Evolutionary conservation across 2,329 filamentous ascomycete species (phyloP).

Genomic region (Microdochium trichocladiopsis): DNA sequence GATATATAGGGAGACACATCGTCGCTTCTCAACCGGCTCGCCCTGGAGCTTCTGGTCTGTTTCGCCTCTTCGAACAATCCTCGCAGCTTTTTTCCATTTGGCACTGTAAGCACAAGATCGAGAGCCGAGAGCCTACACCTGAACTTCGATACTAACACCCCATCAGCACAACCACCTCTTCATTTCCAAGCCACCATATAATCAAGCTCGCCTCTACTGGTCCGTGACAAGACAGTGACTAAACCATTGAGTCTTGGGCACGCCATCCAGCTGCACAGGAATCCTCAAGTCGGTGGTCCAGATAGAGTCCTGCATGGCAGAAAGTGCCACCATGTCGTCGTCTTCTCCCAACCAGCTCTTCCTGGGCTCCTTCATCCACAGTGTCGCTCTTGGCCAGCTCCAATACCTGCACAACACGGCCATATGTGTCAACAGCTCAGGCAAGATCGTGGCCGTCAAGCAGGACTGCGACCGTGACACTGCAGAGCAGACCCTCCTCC

Average conservation of each 20-base stretch:
- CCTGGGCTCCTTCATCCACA: conserved; percentile 49
- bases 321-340: conserved; percentile 10
- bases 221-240: too few species aligned
- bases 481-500: conserved; percentile 25
- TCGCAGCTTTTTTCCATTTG: background rate
- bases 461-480: conserved; percentile 21
- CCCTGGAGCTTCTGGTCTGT: background rate
- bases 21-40: background rate
- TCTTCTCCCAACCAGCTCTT: conserved; percentile 31
- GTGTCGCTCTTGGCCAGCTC: conserved; percentile 37
- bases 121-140: too few species aligned
- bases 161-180: too few species aligned
- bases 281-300: background rate
- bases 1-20: background rate
- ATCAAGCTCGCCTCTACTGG: too few species aligned
- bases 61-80: background rate
- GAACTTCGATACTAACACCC: too few species aligned
- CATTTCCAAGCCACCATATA: too few species aligned
- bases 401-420: conserved; percentile 43
- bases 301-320: background rate
- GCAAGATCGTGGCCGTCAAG: conserved; percentile 44
- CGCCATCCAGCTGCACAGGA: too few species aligned
- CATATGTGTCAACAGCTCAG: conserved; percentile 40
- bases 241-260: too few species aligned
- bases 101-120: too few species aligned